Evolutionary conservation across 2,329 filamentous ascomycete species (phyloP).

Genomic region (Xylaria polymorpha): DNA sequence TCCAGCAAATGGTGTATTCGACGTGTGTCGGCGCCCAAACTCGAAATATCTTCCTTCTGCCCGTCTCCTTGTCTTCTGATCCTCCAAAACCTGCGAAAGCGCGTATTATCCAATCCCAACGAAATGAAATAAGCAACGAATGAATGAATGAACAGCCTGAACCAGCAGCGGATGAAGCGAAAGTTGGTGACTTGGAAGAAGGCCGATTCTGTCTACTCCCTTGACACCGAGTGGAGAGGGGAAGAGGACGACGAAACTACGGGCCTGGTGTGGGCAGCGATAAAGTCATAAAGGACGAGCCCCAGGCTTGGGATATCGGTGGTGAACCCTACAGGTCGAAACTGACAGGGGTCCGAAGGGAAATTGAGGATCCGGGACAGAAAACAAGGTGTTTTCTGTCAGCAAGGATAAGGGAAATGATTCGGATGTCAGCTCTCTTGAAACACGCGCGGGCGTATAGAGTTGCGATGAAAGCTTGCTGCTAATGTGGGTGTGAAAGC

Average conservation of each 20-base stretch:
- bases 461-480: slow-evolving; percentile 45
- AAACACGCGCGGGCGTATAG: slow-evolving; percentile 50
- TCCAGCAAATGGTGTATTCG: slow-evolving; percentile 37
- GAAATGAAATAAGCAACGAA: slow-evolving; percentile 49
- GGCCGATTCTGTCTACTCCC: slow-evolving; percentile 59
- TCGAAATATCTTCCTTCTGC: slow-evolving; percentile 32
- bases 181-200: slow-evolving; percentile 54
- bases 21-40: slow-evolving; percentile 25
- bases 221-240: slow-evolving; percentile 54
- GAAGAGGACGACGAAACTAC: slow-evolving; percentile 51
- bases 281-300: slow-evolving; percentile 56
- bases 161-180: slow-evolving; percentile 66
- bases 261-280: slow-evolving; percentile 47
- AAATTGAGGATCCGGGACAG: slow-evolving; percentile 44
- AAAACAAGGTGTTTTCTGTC: slow-evolving; percentile 31
- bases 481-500: slow-evolving; percentile 29
- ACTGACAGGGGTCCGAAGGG: slow-evolving; percentile 43
- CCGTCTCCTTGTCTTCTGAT: slow-evolving; percentile 22
- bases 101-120: slow-evolving; percentile 43
- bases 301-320: slow-evolving; percentile 26
- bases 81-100: slow-evolving; percentile 21
- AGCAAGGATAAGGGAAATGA: slow-evolving; percentile 36
- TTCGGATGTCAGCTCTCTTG: slow-evolving; percentile 56
- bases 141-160: slow-evolving; percentile 57
- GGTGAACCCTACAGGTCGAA: slow-evolving; percentile 23